Evolutionary conservation across 371 early-diverging fungal species (phyloP).

Genomic region (Mortierella sp.): DNA sequence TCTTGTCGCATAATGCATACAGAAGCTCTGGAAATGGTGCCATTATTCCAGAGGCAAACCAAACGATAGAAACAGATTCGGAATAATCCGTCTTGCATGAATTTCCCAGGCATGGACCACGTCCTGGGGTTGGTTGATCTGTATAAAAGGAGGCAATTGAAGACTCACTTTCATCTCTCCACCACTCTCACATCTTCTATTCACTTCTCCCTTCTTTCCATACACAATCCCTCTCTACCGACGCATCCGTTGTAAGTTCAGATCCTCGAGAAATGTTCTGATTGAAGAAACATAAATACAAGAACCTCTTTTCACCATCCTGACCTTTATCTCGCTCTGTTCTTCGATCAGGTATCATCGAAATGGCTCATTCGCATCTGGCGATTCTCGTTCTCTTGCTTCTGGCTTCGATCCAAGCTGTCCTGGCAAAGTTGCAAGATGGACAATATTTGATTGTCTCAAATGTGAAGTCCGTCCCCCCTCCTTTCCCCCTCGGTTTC

Average conservation of each 20-base stretch:
- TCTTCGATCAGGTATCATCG: no score
- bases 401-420: no score
- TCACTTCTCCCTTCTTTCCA: not conserved
- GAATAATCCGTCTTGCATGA: not conserved
- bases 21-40: not conserved
- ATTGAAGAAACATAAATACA: not conserved
- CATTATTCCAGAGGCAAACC: not conserved
- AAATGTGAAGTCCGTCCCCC: not conserved
- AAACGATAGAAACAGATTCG: not conserved
- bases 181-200: no score
- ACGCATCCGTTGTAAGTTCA: slow-evolving; percentile 1
- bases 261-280: not conserved
- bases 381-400: no score
- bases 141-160: slow-evolving; percentile 4
- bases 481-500: not conserved
- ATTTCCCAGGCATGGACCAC: slow-evolving; percentile 1
- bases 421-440: no score
- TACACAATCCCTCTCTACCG: not conserved
- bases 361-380: no score
- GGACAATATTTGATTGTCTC: not conserved
- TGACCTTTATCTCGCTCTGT: not conserved
- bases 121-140: no score
- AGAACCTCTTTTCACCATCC: slow-evolving; percentile 3
- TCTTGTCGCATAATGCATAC: not conserved
- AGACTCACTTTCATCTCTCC: slow-evolving; percentile 1